These are phyloP conservation scores for Waltergamsia citrina DNA, from an alignment of 2,329 filamentous ascomycete species.

Conservation along the genomic window DNA sequence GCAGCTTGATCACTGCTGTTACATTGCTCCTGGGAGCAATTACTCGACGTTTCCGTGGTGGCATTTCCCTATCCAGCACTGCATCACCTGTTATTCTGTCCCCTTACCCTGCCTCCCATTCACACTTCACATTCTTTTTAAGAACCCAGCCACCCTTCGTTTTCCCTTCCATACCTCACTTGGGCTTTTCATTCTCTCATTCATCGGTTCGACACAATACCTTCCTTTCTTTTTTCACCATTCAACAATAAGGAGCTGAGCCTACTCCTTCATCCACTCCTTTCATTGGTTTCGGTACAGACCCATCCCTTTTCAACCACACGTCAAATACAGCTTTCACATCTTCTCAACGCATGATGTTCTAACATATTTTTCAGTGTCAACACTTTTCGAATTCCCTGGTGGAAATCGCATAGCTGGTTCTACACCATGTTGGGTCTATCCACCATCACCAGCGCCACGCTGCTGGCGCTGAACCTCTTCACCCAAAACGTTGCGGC, in stretches of 20 bases:
- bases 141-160: not conserved
- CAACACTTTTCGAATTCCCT: constrained; percentile 6
- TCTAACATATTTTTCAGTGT: constrained; percentile 1
- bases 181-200: no score
- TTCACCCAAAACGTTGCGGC: constrained; percentile 9
- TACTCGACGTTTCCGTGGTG: no score
- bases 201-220: not conserved
- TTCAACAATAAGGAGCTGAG: not conserved
- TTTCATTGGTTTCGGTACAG: not conserved
- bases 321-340: not conserved
- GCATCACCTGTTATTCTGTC: not conserved
- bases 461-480: constrained; percentile 32
- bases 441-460: constrained; percentile 28
- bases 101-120: not conserved
- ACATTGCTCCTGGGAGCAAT: no score
- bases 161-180: no score
- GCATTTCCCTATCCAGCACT: no score
- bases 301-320: not conserved
- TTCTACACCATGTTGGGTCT: constrained; percentile 32
- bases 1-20: no score
- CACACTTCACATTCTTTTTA: not conserved
- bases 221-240: not conserved
- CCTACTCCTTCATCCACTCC: constrained; percentile 1
- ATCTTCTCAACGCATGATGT: not conserved
- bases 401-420: constrained; percentile 16